Percentiles rank a stretch among this genome's conserved stretches.
These are phyloP conservation scores for Corrigiola litoralis DNA, from an alignment of 179 eudicot genomes.

Conservation along the genomic window DNA sequence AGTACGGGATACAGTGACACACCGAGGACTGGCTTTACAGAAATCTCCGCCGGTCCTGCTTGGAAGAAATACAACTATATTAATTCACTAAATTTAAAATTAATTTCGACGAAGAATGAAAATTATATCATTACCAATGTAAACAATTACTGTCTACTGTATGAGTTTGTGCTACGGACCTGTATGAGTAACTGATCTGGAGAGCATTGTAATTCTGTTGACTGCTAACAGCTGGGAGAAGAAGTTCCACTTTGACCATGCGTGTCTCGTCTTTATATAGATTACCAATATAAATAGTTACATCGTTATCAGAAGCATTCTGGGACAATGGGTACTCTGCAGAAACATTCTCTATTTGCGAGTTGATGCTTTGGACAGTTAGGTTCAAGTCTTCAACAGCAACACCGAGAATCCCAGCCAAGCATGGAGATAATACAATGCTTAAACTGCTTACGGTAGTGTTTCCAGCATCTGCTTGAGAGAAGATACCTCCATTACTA, in stretches of 20 bases:
- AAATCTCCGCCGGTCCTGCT: too few relatives aligned
- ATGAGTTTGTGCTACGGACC: too few relatives aligned
- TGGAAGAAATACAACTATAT: too few relatives aligned
- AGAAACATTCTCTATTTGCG: conserved; percentile 1
- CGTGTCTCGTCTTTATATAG: conserved; percentile 12
- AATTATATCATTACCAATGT: too few relatives aligned
- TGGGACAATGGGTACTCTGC: conserved; percentile 3
- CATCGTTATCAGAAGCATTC: background rate
- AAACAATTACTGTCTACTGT: too few relatives aligned
- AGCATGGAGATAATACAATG: conserved; percentile 14
- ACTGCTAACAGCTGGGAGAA: background rate
- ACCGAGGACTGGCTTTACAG: too few relatives aligned
- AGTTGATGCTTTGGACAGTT: background rate
- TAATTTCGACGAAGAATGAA: too few relatives aligned
- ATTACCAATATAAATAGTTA: conserved; percentile 8
- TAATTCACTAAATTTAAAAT: too few relatives aligned
- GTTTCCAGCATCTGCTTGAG: background rate
- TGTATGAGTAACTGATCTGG: conserved; percentile 8
- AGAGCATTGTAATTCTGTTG: background rate
- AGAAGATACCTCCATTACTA: conserved; percentile 9
- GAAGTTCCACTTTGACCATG: conserved; percentile 4
- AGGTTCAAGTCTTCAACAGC: conserved; percentile 12
- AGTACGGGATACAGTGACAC: too few relatives aligned
- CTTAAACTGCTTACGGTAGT: conserved; percentile 10
- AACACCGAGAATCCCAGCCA: conserved; percentile 10